Conservation (phyloP, 257 asterid species). For the Misopates orontium region DNA sequence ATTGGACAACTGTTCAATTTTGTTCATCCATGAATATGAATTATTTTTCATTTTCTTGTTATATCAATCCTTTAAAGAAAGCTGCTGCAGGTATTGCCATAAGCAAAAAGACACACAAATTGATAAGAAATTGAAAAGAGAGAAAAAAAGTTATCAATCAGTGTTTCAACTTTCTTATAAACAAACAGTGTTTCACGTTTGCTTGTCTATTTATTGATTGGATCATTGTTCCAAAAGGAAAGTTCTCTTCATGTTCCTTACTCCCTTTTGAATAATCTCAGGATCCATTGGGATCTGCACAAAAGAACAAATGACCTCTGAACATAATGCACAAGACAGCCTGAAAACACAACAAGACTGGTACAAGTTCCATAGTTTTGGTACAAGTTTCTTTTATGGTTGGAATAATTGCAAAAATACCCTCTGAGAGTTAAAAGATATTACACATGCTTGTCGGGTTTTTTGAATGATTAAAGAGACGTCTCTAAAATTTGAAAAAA, state of each 20-base stretch:
- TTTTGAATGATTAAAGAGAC: too few relatives aligned
- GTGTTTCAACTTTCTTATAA: constrained; percentile 6
- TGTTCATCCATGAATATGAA: too few relatives aligned
- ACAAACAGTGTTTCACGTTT: constrained; percentile 36
- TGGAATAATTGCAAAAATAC: too few relatives aligned
- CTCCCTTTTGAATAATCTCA: constrained; percentile 4
- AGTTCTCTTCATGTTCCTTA: neutral
- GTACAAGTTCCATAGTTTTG: constrained; percentile 22
- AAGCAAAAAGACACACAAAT: neutral
- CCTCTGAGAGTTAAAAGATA: too few relatives aligned
- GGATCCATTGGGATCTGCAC: constrained; percentile 18
- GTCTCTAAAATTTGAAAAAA: too few relatives aligned
- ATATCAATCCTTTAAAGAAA: too few relatives aligned
- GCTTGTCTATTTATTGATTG: constrained; percentile 35
- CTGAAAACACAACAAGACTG: constrained; percentile 18
- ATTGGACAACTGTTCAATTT: too few relatives aligned
- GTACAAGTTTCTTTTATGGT: neutral
- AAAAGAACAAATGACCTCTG: constrained; percentile 14
- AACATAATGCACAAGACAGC: constrained; percentile 30
- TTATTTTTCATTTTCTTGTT: too few relatives aligned
- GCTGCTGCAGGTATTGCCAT: too few relatives aligned
- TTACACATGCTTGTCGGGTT: too few relatives aligned
- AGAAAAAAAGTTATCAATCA: constrained; percentile 21
- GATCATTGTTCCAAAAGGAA: constrained; percentile 27
- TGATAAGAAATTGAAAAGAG: constrained; percentile 16